Evolutionary conservation across 208 protist genomes (phyloP).

Genomic region (Endotrypanum monterogeii): DNA sequence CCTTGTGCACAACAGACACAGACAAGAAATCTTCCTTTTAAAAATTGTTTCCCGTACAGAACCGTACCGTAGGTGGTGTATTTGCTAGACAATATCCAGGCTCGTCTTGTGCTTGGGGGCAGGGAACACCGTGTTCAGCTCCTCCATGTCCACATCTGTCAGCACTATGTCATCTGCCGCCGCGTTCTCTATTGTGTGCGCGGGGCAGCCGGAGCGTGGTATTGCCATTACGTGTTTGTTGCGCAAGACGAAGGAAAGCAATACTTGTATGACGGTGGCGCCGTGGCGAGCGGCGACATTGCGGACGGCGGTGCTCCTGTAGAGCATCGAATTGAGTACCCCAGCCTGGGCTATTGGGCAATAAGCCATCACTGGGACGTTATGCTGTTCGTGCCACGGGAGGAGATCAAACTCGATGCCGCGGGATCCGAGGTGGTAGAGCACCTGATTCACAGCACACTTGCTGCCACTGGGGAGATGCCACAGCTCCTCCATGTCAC

Average conservation of each 20-base stretch:
- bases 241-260: slow-evolving; percentile 42
- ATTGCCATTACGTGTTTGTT: slow-evolving; percentile 48
- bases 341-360: slow-evolving; percentile 69
- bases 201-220: slow-evolving; percentile 55
- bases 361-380: slow-evolving; percentile 80
- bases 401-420: slow-evolving; percentile 69
- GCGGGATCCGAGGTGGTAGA: slow-evolving; percentile 81
- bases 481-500: slow-evolving; percentile 73
- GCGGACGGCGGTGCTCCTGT: slow-evolving; percentile 41
- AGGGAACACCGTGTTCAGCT: slow-evolving; percentile 37
- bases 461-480: slow-evolving; percentile 40
- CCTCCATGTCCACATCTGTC: slow-evolving; percentile 32
- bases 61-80: neutral
- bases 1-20: no score
- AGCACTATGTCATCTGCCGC: slow-evolving; percentile 45
- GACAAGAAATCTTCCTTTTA: neutral
- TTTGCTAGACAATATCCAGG: slow-evolving; percentile 42
- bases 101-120: slow-evolving; percentile 32
- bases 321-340: slow-evolving; percentile 56
- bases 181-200: slow-evolving; percentile 68
- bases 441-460: slow-evolving; percentile 83
- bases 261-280: slow-evolving; percentile 39
- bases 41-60: no score
- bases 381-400: slow-evolving; percentile 45
- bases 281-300: slow-evolving; percentile 32